Evolutionary conservation across 768 basidiomycete genomes (phyloP), one percentile per base, ranked within the genome.

Genomic region (Paxillus involutus): DNA sequence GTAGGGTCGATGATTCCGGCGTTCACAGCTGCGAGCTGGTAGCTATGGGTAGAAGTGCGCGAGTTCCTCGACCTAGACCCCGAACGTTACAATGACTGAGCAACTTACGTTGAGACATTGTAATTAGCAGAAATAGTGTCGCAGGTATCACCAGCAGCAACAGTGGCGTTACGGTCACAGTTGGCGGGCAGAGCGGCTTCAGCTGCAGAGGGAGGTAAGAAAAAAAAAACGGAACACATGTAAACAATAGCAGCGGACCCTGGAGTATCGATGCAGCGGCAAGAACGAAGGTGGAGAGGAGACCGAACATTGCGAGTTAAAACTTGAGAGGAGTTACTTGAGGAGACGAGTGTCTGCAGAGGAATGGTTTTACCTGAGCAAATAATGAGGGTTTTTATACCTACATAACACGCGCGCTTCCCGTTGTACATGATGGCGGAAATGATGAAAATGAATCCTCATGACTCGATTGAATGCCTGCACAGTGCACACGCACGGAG

Each of bases 101-200:
- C 19, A 17, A 72, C 82, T 47, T 58, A 88, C 85, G 84, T 84
- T 37, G 86, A 86, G 56, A 79, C 81, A 50, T 82, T 79, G 62
- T 85, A 60, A 17, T 76, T 65, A 33, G 80, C 78, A 59, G 84
- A 88, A 68, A 91, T 90, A 51, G 56, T 62, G 69, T 89, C n/a
- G 66, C 89, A 91, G 53, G 77, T 80, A 63, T 89, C 84, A 33
- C 81, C 82, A 6, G 64, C 61, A 55, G 71, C 60, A 49, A 90
- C 77, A 48, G 80, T 85, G 65, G 84, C 84, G 17, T 65, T 76
- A 58, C 89, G 82, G n/a, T 78, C 72, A 65, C 89, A 89, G 42
- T 71, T 62, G 47, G 64, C 56, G 35, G 77, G 77, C 52, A 73
- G 57, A 9, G 54, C 9, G 5, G 73, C 73, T 24, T 77, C 82